Evolutionary conservation across 2,329 filamentous ascomycete genomes (phyloP), one percentile per base, ranked within the genome.

Genomic region (Trichoderma atroviride): DNA sequence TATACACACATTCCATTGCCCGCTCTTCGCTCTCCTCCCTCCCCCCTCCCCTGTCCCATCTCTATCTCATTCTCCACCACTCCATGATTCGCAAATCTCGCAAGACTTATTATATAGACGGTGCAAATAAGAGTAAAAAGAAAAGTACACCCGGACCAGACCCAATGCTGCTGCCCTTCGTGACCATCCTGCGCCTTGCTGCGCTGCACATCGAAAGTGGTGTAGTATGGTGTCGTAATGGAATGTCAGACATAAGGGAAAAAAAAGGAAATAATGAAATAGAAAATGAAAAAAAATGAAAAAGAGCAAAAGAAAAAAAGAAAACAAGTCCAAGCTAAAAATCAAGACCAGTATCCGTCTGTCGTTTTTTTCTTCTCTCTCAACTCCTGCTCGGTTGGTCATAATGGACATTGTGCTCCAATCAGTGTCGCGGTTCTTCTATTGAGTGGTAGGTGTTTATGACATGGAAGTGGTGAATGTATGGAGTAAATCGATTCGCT

Each of bases 101-200:
- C 64, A 71, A 73, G 62, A 70, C 63, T 75, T 74, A 78, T 72
- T 70, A 73, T 70, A 73, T 69, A 70, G 52, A 71, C 69, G 71
- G 43, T 53, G 63, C 61, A 67, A 71, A 70, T 70, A 70, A 43
- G 61, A 68, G 68, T 65, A 72, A 72, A 73, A 77, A 66, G 75
- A 66, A 72, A 74, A 73, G 73, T 73, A 70, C 75, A 73, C 69
- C 69, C 70, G 71, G 74, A 77, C 74, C 76, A 78, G 72, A 80
- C 77, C 77, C 77, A 80, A 81, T 79, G 79, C 78, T 79, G 79
- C 78, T 68, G 69, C 69, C 78, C 76, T 76, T 73, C 74, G 77
- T 78, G 73, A 76, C 77, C 78, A 75, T 75, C 76, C 71, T 78
- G 78, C 79, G 79, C 79, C 77, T 75, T 79, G 77, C 76, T 78